A percentile compares a stretch with the other conserved stretches of the same genome.
Evolutionary conservation across 164 flowering plant species (phyloP).

Genomic region (Chloranthus sessilifolius): DNA sequence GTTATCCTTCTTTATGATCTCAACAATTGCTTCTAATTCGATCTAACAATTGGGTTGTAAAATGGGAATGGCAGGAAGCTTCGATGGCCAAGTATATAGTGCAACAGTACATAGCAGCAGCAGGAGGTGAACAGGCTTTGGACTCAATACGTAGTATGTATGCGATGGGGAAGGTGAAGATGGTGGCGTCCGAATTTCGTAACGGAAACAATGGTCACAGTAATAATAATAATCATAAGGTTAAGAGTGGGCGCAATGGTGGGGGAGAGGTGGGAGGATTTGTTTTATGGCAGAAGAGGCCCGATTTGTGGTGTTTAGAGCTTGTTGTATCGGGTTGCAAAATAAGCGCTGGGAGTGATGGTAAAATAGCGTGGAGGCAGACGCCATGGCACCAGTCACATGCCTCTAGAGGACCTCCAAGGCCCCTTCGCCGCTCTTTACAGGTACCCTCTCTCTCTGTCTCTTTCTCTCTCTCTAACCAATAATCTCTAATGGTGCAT

Average conservation of each 20-base stretch:
- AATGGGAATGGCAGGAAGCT: constrained; percentile 42
- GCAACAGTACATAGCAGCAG: constrained; percentile 82
- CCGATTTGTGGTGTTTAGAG: constrained; percentile 89
- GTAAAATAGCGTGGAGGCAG: constrained; percentile 90
- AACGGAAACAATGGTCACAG: constrained; percentile 17
- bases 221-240: constrained; percentile 25
- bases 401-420: constrained; percentile 86
- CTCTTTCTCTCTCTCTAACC: too few species aligned
- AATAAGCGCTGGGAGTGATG: constrained; percentile 93
- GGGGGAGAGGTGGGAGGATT: constrained; percentile 84
- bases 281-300: constrained; percentile 88
- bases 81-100: constrained; percentile 90
- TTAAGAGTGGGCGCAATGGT: constrained; percentile 20
- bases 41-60: background rate
- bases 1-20: background rate
- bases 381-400: constrained; percentile 97
- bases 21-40: background rate
- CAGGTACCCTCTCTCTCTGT: constrained; percentile 46
- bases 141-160: constrained; percentile 67
- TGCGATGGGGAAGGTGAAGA: constrained; percentile 85
- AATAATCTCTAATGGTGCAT: background rate
- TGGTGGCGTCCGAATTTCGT: constrained; percentile 54
- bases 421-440: constrained; percentile 85
- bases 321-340: constrained; percentile 75
- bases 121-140: constrained; percentile 70